A percentile compares a stretch with the other conserved stretches of the same genome.
Evolutionary conservation across 2,329 filamentous ascomycete species (phyloP).

Genomic region (Epichloe glyceriae): DNA sequence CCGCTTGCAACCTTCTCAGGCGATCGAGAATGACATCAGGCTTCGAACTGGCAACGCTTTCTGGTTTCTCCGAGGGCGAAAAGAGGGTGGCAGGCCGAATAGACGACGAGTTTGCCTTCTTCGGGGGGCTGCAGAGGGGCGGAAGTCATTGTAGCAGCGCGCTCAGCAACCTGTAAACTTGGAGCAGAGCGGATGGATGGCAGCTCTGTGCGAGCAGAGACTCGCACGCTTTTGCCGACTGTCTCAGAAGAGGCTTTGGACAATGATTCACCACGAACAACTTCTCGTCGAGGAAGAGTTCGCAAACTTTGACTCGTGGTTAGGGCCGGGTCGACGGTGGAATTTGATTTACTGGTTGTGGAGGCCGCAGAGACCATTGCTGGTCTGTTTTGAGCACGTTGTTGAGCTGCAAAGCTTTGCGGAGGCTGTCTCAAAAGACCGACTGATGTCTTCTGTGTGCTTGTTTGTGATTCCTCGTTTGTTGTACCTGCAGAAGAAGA

Average conservation of each 20-base stretch:
- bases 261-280: slow-evolving; percentile 13
- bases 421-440: slow-evolving; percentile 40
- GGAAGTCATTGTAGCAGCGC: slow-evolving; percentile 16
- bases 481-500: neutral
- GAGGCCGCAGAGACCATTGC: slow-evolving; percentile 11
- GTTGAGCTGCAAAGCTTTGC: slow-evolving; percentile 55
- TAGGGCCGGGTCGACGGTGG: slow-evolving; percentile 12
- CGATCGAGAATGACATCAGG: slow-evolving; percentile 45
- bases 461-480: slow-evolving; percentile 21
- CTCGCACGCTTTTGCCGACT: slow-evolving; percentile 15
- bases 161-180: slow-evolving; percentile 17
- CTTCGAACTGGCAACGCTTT: slow-evolving; percentile 37
- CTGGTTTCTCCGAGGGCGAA: slow-evolving; percentile 37
- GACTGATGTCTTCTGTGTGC: slow-evolving; percentile 23
- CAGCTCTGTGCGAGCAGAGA: slow-evolving; percentile 15
- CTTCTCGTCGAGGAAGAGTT: slow-evolving; percentile 16
- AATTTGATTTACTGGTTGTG: slow-evolving; percentile 17
- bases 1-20: slow-evolving; percentile 42
- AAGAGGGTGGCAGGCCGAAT: slow-evolving; percentile 39
- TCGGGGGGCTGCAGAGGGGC: slow-evolving; percentile 12
- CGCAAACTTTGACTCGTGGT: slow-evolving; percentile 19
- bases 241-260: slow-evolving; percentile 13
- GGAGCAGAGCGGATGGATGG: slow-evolving; percentile 16
- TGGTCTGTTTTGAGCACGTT: slow-evolving; percentile 43
- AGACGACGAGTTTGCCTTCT: slow-evolving; percentile 17